Evolutionary conservation across 495 filamentous ascomycete genomes (phyloP), one percentile per base, ranked within the genome.

Genomic region (Geopyxis carbonaria): DNA sequence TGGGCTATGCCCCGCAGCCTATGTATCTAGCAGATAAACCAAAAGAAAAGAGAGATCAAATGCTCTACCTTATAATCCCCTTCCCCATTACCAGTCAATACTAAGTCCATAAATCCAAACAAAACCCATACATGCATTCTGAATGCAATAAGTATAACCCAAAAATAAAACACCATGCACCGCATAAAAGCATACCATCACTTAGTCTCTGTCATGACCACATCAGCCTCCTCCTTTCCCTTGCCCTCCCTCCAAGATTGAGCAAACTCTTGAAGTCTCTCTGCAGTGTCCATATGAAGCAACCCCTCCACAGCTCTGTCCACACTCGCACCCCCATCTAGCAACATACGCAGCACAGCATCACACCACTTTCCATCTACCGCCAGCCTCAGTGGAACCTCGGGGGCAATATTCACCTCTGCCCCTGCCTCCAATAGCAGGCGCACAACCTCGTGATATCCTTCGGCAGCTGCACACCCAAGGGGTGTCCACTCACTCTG

Each of bases 401-500:
- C 27, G 27, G 11, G 11, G 15, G 27, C 11, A 5, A 11, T 15
- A 30, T 30, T 30, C 3, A 30, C 27, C 11, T 30, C 5, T 3
- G 27, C 27, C 11, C 27, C 27, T 15, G 11, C 11, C 5, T 30
- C 11, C 11, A 30, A n/a, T 5, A 30, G 15, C 27, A 30, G 15
- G 27, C 5, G 11, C 27, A 30, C 27, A 5, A 30, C 27, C 27
- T 30, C 27, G 15, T 11, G 11, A 5, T 30, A 15, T 30, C 27
- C 27, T 15, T 30, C 27, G 2, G 27, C 27, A 30, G 11, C 11
- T n/a, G 21, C 23, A 28, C 36, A 39, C 5, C 21, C 36, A 4
- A 39, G 24, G 4, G 36, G 36, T 7, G 36, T 39, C 36, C 36
- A 39, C 10, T 39, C 36, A 18, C 36, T 39, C 5, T 25, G 21